phyloP scores from a whole-genome alignment of 2,329 filamentous ascomycete genomes.

The Clonostachys byssicola region DNA sequence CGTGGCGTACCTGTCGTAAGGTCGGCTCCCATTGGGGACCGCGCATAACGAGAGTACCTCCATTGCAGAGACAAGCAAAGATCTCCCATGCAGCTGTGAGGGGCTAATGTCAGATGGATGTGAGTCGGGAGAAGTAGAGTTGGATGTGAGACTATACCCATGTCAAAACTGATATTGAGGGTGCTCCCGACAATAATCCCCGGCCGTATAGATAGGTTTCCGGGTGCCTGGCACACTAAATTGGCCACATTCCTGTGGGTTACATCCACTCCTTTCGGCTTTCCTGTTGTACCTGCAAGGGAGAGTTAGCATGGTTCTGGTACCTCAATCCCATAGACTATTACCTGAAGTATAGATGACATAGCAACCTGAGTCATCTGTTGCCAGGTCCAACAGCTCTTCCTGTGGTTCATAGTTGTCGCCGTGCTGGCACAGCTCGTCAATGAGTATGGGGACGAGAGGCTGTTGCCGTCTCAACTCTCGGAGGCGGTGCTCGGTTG shows the following conservation, averaged over 20 bases:
- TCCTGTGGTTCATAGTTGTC: conserved; percentile 2
- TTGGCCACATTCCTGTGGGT: conserved; percentile 52
- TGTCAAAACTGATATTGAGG: conserved; percentile 56
- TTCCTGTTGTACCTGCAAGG: conserved; percentile 42
- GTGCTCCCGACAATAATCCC: conserved; percentile 51
- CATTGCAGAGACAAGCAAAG: conserved; percentile 51
- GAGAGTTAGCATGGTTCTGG: too few relatives aligned
- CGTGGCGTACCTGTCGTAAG: conserved; percentile 31
- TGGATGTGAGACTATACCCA: conserved; percentile 39
- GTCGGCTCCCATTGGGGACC: conserved; percentile 43
- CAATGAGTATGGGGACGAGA: conserved; percentile 18
- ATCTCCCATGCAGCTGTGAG: conserved; percentile 55
- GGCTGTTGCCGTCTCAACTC: conserved; percentile 10
- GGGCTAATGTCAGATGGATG: conserved; percentile 1
- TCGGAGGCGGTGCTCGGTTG: conserved; percentile 24
- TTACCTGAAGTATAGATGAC: conserved; percentile 51
- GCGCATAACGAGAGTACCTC: conserved; percentile 49
- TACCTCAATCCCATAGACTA: conserved; percentile 4
- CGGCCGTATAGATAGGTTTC: conserved; percentile 40
- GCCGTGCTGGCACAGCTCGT: conserved; percentile 9
- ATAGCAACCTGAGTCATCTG: conserved; percentile 33
- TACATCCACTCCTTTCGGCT: conserved; percentile 55
- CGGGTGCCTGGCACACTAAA: conserved; percentile 43
- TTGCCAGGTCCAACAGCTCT: conserved; percentile 22
- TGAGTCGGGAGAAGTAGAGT: not conserved